Percentiles rank a stretch among this genome's conserved stretches.
Conservation (phyloP, 225 moss, liverwort and hornwort genomes). For the Straminergon stramineum region DNA sequence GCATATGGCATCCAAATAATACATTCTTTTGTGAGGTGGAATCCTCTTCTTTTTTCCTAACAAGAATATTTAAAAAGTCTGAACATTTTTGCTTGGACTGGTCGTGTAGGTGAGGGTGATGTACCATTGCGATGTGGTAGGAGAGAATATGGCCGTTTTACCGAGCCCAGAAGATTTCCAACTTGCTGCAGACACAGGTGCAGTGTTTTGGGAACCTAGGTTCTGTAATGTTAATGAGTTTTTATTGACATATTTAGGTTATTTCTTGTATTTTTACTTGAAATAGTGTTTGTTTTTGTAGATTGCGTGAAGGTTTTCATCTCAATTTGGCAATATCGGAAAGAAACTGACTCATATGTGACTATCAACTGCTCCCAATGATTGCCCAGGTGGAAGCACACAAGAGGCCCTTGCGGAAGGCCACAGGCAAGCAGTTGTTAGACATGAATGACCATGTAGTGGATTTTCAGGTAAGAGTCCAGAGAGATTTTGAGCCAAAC, state of each 20-base stretch:
- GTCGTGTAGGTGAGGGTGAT: neutral
- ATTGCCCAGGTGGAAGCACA: neutral
- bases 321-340: no score
- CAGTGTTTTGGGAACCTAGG: neutral
- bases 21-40: neutral
- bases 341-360: neutral
- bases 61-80: neutral
- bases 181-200: constrained; percentile 1
- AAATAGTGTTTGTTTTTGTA: neutral
- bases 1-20: neutral
- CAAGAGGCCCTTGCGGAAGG: neutral
- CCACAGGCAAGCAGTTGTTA: neutral
- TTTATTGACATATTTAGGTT: neutral
- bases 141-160: neutral
- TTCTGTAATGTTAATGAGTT: neutral
- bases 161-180: neutral
- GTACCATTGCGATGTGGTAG: neutral
- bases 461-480: neutral
- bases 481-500: no score
- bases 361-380: neutral
- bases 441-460: neutral
- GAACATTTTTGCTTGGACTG: neutral
- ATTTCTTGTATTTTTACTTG: neutral
- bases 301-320: neutral
- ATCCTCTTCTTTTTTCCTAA: neutral